A percentile compares a stretch with the other conserved stretches of the same genome.
phyloP scores from a whole-genome alignment of 306 rosid genomes.

The Sphenostylis stenocarpa region DNA sequence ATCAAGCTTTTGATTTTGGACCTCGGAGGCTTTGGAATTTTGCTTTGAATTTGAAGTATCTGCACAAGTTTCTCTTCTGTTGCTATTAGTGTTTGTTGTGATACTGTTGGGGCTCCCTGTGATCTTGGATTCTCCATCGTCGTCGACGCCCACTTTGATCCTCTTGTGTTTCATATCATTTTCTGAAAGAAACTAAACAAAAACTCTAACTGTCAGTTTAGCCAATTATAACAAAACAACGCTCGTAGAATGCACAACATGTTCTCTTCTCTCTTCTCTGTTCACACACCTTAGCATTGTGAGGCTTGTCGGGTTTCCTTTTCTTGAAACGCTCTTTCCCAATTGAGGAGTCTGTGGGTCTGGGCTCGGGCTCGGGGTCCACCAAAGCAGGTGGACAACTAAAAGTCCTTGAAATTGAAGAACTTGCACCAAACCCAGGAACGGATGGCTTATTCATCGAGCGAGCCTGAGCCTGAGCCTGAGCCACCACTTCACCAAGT shows the following conservation, averaged over 20 bases:
- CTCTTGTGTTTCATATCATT: conserved; percentile 59
- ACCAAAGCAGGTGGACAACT: conserved; percentile 54
- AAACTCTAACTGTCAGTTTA: background rate
- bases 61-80: conserved; percentile 47
- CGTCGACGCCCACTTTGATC: conserved; percentile 56
- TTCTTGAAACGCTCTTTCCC: conserved; percentile 62
- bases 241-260: background rate
- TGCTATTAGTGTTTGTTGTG: background rate
- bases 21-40: conserved; percentile 64
- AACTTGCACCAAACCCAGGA: conserved; percentile 35
- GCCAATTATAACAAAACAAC: background rate
- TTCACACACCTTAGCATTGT: conserved; percentile 45
- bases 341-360: conserved; percentile 25
- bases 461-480: background rate
- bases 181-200: conserved; percentile 50
- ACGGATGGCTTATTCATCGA: background rate
- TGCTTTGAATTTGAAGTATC: conserved; percentile 50
- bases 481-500: conserved; percentile 26
- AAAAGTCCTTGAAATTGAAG: conserved; percentile 53
- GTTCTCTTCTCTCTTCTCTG: background rate
- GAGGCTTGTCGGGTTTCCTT: conserved; percentile 60
- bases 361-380: conserved; percentile 6
- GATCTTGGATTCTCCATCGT: conserved; percentile 75
- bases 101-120: conserved; percentile 52
- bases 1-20: conserved; percentile 75